These are phyloP conservation scores for Xerophyta viscosa DNA, from an alignment of 106 monocot species.

Conservation along the genomic window DNA sequence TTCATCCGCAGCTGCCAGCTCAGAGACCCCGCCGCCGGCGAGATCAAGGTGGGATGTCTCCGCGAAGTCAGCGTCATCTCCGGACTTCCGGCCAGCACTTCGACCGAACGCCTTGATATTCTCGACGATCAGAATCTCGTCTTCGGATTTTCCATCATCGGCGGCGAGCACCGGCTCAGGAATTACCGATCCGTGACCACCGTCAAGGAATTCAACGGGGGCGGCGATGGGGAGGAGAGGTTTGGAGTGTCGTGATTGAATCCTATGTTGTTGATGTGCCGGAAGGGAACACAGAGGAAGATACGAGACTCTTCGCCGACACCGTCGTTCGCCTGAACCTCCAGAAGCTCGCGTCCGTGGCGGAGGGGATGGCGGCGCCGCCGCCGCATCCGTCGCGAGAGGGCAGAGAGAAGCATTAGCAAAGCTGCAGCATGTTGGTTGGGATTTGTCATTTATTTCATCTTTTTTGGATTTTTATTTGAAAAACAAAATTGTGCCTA, in stretches of 20 bases:
- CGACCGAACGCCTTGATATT: constrained; percentile 75
- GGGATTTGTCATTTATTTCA: too few relatives aligned
- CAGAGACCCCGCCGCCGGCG: constrained; percentile 20
- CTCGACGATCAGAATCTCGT: constrained; percentile 48
- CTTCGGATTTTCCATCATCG: constrained; percentile 67
- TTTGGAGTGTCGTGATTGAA: constrained; percentile 56
- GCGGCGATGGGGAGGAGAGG: constrained; percentile 10
- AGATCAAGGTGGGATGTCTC: constrained; percentile 49
- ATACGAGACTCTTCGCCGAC: constrained; percentile 68
- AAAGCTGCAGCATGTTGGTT: too few relatives aligned
- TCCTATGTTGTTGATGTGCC: constrained; percentile 77
- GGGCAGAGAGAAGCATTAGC: too few relatives aligned
- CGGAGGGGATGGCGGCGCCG: constrained; percentile 22
- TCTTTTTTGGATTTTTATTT: too few relatives aligned
- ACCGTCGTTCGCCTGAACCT: constrained; percentile 64
- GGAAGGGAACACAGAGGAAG: constrained; percentile 67
- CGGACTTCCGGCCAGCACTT: constrained; percentile 69
- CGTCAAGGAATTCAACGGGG: constrained; percentile 31
- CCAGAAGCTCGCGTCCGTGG: constrained; percentile 55
- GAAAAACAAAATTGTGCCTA: too few relatives aligned
- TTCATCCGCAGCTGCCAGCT: constrained; percentile 62
- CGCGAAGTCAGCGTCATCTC: constrained; percentile 86
- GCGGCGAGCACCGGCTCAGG: constrained; percentile 68
- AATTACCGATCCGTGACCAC: constrained; percentile 69
- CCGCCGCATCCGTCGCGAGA: background rate